phyloP scores from a whole-genome alignment of 148 eudicot species.

The Oxyria digyna region DNA sequence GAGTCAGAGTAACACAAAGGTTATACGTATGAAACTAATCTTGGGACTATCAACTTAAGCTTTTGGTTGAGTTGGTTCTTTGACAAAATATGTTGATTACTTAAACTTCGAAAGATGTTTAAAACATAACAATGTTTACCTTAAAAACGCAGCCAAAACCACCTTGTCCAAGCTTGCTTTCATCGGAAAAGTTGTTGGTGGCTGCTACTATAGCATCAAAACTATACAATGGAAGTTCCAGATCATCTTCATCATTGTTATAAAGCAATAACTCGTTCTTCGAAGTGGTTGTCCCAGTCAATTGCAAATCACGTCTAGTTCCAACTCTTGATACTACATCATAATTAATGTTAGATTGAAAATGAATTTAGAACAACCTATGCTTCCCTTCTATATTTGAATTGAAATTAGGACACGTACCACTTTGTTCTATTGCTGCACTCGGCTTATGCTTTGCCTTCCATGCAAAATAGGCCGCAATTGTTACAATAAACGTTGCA shows the following conservation, averaged over 20 bases:
- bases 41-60: too few species aligned
- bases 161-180: slow-evolving; percentile 5
- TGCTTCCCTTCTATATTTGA: neutral
- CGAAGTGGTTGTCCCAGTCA: neutral
- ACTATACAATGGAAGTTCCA: neutral
- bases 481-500: neutral
- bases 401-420: neutral
- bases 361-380: neutral
- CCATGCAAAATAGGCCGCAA: neutral
- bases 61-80: too few species aligned
- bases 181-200: neutral
- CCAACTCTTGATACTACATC: neutral
- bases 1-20: too few species aligned
- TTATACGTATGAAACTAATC: too few species aligned
- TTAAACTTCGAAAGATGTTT: too few species aligned
- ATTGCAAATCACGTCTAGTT: neutral
- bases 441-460: neutral
- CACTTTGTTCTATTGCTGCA: neutral
- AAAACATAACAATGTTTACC: neutral
- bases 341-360: neutral
- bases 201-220: neutral
- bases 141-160: neutral
- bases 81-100: too few species aligned
- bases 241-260: neutral
- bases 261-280: neutral